These are phyloP conservation scores for Tetrapisispora pingtungensis DNA, from an alignment of 805 yeast species.

Conservation along the genomic window DNA sequence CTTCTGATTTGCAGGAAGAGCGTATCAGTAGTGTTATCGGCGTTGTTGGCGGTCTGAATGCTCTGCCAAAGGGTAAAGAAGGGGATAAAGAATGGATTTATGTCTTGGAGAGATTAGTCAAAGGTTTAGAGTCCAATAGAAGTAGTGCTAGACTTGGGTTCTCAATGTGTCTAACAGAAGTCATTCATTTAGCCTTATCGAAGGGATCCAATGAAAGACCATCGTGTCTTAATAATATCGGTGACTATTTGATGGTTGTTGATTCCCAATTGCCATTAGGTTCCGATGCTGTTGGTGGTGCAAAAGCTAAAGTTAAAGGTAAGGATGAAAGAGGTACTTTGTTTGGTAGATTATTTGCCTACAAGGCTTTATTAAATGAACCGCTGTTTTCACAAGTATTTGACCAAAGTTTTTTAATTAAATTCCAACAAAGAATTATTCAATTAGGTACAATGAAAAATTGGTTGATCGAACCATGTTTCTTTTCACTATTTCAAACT, in stretches of 20 bases:
- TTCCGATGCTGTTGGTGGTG: slow-evolving; percentile 28
- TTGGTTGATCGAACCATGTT: slow-evolving; percentile 79
- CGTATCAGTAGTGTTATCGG: slow-evolving; percentile 62
- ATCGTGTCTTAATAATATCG: slow-evolving; percentile 11
- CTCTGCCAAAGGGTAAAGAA: slow-evolving; percentile 28
- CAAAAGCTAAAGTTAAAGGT: slow-evolving; percentile 46
- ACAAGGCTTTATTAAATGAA: slow-evolving; percentile 61
- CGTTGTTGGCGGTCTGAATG: slow-evolving; percentile 49
- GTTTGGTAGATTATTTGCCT: slow-evolving; percentile 79
- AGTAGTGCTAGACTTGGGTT: slow-evolving; percentile 82
- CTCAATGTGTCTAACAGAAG: slow-evolving; percentile 76
- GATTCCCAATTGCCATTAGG: slow-evolving; percentile 29
- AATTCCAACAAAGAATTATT: slow-evolving; percentile 37
- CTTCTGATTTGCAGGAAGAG: slow-evolving; percentile 66
- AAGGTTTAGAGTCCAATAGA: slow-evolving; percentile 72
- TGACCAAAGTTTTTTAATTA: slow-evolving; percentile 30
- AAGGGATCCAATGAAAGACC: slow-evolving; percentile 14
- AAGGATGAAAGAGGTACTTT: slow-evolving; percentile 70
- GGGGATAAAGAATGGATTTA: slow-evolving; percentile 60
- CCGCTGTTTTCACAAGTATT: slow-evolving; percentile 28
- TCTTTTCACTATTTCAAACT: slow-evolving; percentile 58
- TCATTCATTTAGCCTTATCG: slow-evolving; percentile 31
- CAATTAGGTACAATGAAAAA: slow-evolving; percentile 55
- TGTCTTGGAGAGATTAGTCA: slow-evolving; percentile 66
- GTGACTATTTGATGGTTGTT: slow-evolving; percentile 16